Evolutionary conservation across 1,139 yeast species (phyloP), one percentile per base, ranked within the genome.

Genomic region (Hansenula lynferdii): DNA sequence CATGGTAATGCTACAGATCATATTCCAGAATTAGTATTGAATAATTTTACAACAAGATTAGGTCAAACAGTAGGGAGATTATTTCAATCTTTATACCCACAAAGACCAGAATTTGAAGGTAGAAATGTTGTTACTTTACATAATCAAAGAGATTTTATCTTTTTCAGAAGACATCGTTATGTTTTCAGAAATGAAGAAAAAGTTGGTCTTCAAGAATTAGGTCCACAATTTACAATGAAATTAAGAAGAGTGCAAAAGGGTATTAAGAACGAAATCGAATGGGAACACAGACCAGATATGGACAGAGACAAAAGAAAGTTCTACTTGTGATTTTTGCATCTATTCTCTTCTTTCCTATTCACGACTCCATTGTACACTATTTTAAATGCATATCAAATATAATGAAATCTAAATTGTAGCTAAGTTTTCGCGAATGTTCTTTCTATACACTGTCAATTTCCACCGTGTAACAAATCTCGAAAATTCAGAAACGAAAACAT

Each of bases 281-380:
- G 97, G 97, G 97, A 92, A 63, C 95, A 89, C 65, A 78, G 86
- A 51, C 83, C 97, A 12, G 95, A 85, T 50, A 90, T 92, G 97
- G 97, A 92, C 62, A 81, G 84, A 57, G 97, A 92, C 60, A 92
- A 89, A 79, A 80, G 80, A 65, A 87, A 86, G 75, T 92, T 92
- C 60, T 84, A 87, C 59, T 67, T 90, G 51, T 90, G 69, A 64
- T 63, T 10, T 17, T 9, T n/a, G 2, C n/a, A n/a, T 25, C 8
- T 14, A 12, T 5, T 8, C 19, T 12, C 19, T n/a, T n/a, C 10
- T 18, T 19, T n/a, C 11, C 23, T 22, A 18, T 22, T 22, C 21
- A 31, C 21, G 9, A 24, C 17, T 17, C 14, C 14, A 12, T 24
- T 23, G 24, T 9, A 12, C 26, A 11, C 12, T n/a, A 14, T 26